Base-by-base conservation (phyloP, 106 monocot species). In the Iris macrosiphon region DNA sequence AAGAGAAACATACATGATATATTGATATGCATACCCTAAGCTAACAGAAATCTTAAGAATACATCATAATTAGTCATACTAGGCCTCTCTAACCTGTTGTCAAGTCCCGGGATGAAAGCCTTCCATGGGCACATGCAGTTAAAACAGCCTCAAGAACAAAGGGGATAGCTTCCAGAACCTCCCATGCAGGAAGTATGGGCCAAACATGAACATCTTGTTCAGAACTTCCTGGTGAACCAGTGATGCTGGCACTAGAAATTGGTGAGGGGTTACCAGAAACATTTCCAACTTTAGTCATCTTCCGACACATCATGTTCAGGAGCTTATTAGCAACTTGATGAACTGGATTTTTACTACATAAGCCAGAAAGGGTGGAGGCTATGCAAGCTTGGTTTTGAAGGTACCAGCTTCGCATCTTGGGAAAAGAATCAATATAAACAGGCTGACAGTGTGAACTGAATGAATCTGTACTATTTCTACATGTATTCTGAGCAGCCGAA, bases 371-470 rank as follows among this genome's bases (percentile, higher is more conserved):
- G 16, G 85, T 72, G 31, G 93, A 89, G 9, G 96, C 82, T 42
- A 90, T 61, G 60, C 90, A 96, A 47, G 96, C 89, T 75, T 96
- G 90, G 68, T 96, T 90, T 51, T 90, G 89, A 28, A 79, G 58
- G 52, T 90, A 87, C 96, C 96, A 96, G 64, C 79, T 64, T 13
- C 69, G 60, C 39, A 96, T 33, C 52, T 87, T 96, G 6, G 96
- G 96, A 69, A 86, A 96, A 38, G 89, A 86, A 48, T 74, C 77
- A 45, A 86, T 87, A 64, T 89, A 90, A 47, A 96, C 72, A 42
- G 79, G 74, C 31, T 80, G 73, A 58, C 42, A 20, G 27, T 60
- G 45, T 51, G 47, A 34, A 37, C 42, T 40, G 16, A 49, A 42
- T 40, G 52, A 50, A 30, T 51, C 59, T 10, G 48, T 48, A 41